These are phyloP conservation scores for Trichoderma breve DNA, from an alignment of 2,329 filamentous ascomycete species.

Conservation along the genomic window DNA sequence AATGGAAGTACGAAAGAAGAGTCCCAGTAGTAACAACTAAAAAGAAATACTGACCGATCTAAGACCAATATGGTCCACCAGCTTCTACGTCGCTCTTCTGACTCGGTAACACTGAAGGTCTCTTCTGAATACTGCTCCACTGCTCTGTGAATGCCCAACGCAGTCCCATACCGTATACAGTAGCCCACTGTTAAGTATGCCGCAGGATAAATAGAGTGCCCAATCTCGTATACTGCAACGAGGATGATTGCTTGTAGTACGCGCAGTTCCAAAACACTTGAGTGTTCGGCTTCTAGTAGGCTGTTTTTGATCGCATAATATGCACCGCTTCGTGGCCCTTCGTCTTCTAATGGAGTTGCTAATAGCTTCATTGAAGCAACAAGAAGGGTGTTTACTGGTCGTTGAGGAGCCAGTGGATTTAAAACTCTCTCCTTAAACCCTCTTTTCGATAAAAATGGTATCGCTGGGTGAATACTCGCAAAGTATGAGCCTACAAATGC, in stretches of 20 bases:
- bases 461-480: background rate
- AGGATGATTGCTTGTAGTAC: background rate
- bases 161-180: background rate
- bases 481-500: background rate
- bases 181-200: slow-evolving; percentile 5
- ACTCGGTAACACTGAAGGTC: background rate
- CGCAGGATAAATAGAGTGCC: background rate
- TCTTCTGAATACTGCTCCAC: slow-evolving; percentile 6
- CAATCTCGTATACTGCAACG: slow-evolving; percentile 1
- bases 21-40: background rate
- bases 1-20: background rate
- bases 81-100: background rate
- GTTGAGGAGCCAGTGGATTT: background rate
- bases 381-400: background rate
- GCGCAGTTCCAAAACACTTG: background rate
- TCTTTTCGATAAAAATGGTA: background rate
- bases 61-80: background rate
- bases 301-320: background rate
- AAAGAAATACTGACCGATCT: background rate
- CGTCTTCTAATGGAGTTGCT: background rate
- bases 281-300: background rate
- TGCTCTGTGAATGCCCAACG: background rate
- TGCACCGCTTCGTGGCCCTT: background rate
- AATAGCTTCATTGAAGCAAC: slow-evolving; percentile 1
- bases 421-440: background rate